These are phyloP conservation scores for Zygosaccharomyces sapae DNA, from an alignment of 1,139 yeast species.

Conservation along the genomic window DNA sequence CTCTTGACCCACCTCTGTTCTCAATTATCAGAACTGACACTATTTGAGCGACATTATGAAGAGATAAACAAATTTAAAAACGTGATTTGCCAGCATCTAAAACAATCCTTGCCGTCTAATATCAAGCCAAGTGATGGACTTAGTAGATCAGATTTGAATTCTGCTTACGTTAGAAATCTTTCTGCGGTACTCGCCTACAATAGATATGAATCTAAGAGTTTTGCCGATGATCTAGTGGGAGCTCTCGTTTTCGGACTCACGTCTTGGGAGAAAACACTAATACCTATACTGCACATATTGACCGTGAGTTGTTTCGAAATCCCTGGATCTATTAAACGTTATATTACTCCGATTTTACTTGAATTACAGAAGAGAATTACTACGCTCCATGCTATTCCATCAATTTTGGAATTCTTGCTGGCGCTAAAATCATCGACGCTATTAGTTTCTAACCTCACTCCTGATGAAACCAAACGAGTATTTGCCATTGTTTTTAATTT, in stretches of 20 bases:
- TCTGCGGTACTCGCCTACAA: slow-evolving; percentile 69
- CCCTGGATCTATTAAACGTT: slow-evolving; percentile 69
- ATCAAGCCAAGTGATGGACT: slow-evolving; percentile 46
- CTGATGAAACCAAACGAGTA: slow-evolving; percentile 72
- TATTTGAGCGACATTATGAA: slow-evolving; percentile 47
- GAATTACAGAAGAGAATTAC: slow-evolving; percentile 73
- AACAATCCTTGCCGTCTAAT: slow-evolving; percentile 45
- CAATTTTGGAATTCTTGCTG: slow-evolving; percentile 69
- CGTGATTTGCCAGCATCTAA: slow-evolving; percentile 59
- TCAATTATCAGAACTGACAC: slow-evolving; percentile 59
- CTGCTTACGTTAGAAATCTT: slow-evolving; percentile 59
- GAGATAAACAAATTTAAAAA: slow-evolving; percentile 47
- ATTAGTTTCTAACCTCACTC: slow-evolving; percentile 65
- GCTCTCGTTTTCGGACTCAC: slow-evolving; percentile 61
- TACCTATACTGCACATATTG: slow-evolving; percentile 72
- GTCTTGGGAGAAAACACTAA: slow-evolving; percentile 75
- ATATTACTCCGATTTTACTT: slow-evolving; percentile 58
- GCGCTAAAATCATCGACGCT: slow-evolving; percentile 64
- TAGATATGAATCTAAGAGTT: slow-evolving; percentile 51
- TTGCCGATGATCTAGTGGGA: slow-evolving; percentile 65
- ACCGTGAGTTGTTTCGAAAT: slow-evolving; percentile 78
- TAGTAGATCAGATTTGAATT: slow-evolving; percentile 60
- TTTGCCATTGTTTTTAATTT: slow-evolving; percentile 81
- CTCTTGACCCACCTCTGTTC: slow-evolving; percentile 67
- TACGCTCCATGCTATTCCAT: slow-evolving; percentile 63